A percentile compares a stretch with the other conserved stretches of the same genome.
Conservation (phyloP, 2,329 filamentous ascomycete genomes). For the Metarhizium brunneum region DNA sequence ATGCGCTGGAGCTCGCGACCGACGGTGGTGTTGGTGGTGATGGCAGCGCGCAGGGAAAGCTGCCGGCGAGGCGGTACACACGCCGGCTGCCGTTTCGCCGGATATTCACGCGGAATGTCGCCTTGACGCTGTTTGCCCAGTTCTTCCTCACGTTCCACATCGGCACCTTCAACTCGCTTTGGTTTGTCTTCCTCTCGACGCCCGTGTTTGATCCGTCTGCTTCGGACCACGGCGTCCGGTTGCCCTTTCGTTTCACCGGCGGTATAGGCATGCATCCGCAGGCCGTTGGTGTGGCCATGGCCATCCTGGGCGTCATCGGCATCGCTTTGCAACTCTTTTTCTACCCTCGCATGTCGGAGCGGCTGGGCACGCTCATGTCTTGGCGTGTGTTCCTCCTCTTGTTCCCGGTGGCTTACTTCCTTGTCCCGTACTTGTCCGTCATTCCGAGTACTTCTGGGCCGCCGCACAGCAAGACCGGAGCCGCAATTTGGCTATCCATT, state of each 20-base stretch:
- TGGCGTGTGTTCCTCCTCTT: conserved; percentile 61
- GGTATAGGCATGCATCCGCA: conserved; percentile 65
- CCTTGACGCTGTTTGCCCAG: conserved; percentile 50
- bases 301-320: conserved; percentile 67
- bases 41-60: conserved; percentile 3
- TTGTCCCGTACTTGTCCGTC: conserved; percentile 62
- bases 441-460: conserved; percentile 45
- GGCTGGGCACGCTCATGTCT: conserved; percentile 57
- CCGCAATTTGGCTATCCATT: conserved; percentile 56
- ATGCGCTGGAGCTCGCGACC: conserved; percentile 13
- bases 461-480: conserved; percentile 41
- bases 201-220: conserved; percentile 43
- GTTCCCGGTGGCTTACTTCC: conserved; percentile 61
- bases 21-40: background rate
- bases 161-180: conserved; percentile 67
- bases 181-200: conserved; percentile 68
- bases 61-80: conserved; percentile 27
- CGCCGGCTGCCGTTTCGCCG: conserved; percentile 40
- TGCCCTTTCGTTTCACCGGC: conserved; percentile 59
- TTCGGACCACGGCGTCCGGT: conserved; percentile 21
- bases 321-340: conserved; percentile 51
- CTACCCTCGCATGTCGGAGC: conserved; percentile 58
- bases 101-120: conserved; percentile 47
- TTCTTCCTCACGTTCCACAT: conserved; percentile 65
- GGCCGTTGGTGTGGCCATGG: conserved; percentile 68